Base-by-base conservation (phyloP, 2,329 filamentous ascomycete genomes). In the Immersiporthe knoxdaviesiana region DNA sequence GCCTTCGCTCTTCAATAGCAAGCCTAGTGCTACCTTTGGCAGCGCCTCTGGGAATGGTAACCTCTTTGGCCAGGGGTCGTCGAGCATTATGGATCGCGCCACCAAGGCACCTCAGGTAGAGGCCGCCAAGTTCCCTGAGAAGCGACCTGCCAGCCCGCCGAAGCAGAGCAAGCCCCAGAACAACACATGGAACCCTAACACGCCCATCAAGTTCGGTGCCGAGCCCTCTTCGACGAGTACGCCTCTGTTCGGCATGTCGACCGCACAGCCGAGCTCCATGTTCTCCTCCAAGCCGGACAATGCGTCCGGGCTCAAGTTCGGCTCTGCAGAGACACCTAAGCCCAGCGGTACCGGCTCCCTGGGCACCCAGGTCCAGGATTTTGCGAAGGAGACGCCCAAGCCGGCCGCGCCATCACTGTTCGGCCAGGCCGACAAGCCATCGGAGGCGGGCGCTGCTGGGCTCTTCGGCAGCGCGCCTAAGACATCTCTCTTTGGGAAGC, bases 71-170 rank as follows among this genome's bases (percentile, higher is more conserved):
- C 79, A 84, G 30, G 82, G 81, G 27, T 80, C 81, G 27, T 80
- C 81, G 60, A 88, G 86, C 75, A 74, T 88, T 18, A 88, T 88
- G 72, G 86, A 88, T 52, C 84, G 87, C 44, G 81, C 88, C 10
- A 84, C 81, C 6, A 85, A 82, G 75, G 83, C 80, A 61, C 79
- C 75, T 24, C 81, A 85, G 70, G 85, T 85, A 1, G 81, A 87
- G 68, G 83, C 84, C 21, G 44, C 21, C 10, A 65, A 68, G 37
- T 2, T 63, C 61, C 21, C 67, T 41, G 67, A 65, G 24, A 81
- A 81, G 21, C 81, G 79, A 75, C 81, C 83, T 61, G 78, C 79
- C 5, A 85, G 81, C 77, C 83, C 81, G 24, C 82, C 81, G 7
- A 82, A 84, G 63, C 66, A 75, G 75, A 75, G 30, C 63, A 75